Percentiles rank a stretch among this genome's conserved stretches.
phyloP scores from a whole-genome alignment of 805 yeast species.

The Metschnikowia bowlesiae region DNA sequence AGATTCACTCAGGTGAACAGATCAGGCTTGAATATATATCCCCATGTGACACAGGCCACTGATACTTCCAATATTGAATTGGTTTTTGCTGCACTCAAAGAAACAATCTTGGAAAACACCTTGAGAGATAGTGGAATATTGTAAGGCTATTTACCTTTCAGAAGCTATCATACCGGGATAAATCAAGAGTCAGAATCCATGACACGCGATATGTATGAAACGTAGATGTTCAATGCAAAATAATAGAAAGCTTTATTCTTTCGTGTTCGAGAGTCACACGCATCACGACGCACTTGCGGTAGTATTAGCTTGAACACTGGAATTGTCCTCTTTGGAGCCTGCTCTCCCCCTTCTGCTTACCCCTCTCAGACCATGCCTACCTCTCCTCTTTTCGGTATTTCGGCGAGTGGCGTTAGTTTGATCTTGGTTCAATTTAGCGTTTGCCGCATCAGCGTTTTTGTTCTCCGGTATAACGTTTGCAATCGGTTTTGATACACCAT shows the following conservation, averaged over 20 bases:
- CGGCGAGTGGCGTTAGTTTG: background rate
- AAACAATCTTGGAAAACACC: conserved; percentile 71
- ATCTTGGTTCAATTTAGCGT: background rate
- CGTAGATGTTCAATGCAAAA: background rate
- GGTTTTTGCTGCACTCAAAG: conserved; percentile 81
- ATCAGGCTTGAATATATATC: conserved; percentile 75
- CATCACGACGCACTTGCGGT: background rate
- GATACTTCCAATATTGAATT: conserved; percentile 84
- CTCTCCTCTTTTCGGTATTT: conserved; percentile 14
- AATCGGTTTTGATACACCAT: background rate
- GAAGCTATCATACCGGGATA: background rate
- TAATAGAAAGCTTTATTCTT: background rate
- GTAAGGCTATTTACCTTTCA: conserved; percentile 16
- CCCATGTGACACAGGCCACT: conserved; percentile 92
- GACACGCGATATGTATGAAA: background rate
- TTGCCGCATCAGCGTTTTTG: background rate
- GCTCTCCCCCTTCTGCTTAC: conserved; percentile 6
- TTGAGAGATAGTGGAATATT: conserved; percentile 73
- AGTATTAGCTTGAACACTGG: background rate
- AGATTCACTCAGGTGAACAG: conserved; percentile 81
- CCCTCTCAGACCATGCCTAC: conserved; percentile 9
- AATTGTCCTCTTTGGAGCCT: background rate
- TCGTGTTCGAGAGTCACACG: background rate
- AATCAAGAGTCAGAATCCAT: background rate
- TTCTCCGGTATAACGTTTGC: background rate